These are phyloP conservation scores for Gossypium australe DNA, from an alignment of 345 rosid species.

Conservation along the genomic window DNA sequence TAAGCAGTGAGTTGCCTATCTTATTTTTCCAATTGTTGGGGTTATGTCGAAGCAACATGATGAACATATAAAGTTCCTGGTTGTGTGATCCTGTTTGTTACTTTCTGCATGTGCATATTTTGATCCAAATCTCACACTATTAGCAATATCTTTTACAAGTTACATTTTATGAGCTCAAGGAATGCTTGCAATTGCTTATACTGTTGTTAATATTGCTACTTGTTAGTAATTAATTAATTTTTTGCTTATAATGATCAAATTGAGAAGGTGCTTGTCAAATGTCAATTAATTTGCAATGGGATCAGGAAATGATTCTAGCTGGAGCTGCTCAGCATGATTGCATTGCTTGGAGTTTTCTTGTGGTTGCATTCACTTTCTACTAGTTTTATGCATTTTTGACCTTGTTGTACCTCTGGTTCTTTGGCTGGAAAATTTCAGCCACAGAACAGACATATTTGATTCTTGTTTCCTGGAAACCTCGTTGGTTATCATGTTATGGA, in stretches of 20 bases:
- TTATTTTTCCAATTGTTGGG: neutral
- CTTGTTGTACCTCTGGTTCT: neutral
- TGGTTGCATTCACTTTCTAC: neutral
- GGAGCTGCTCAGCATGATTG: neutral
- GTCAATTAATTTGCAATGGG: neutral
- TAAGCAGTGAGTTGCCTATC: slow-evolving; percentile 71
- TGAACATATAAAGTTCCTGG: neutral
- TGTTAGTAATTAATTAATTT: neutral
- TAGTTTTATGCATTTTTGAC: neutral
- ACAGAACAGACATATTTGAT: neutral
- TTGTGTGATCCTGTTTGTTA: neutral
- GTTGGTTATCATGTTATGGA: neutral
- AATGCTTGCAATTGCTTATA: neutral
- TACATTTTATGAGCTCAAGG: neutral
- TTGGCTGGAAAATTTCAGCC: neutral
- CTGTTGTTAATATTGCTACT: neutral
- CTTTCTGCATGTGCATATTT: neutral
- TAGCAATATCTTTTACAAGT: neutral
- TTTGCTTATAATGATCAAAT: neutral
- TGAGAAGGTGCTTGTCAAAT: neutral
- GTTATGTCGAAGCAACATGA: neutral
- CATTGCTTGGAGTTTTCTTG: neutral
- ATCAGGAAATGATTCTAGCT: slow-evolving; percentile 1
- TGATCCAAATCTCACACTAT: neutral
- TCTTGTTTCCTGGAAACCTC: neutral